A percentile compares a stretch with the other conserved stretches of the same genome.
Conservation (phyloP, 2,329 filamentous ascomycete species). For the Fusarium sp. region DNA sequence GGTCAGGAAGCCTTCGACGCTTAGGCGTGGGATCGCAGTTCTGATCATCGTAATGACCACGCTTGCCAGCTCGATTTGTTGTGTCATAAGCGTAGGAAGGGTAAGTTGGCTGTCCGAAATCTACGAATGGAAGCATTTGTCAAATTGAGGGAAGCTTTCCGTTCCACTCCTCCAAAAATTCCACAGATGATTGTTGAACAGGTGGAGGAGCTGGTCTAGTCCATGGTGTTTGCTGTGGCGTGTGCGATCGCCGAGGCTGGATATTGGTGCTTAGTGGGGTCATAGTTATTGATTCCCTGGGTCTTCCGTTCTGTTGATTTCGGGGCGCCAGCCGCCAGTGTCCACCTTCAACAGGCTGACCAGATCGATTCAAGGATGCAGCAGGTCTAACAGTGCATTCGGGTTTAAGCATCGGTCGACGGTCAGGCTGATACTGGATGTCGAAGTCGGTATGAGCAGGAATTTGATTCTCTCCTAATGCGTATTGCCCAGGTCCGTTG, state of each 20-base stretch:
- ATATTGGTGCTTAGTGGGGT: not conserved
- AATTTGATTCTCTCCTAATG: not conserved
- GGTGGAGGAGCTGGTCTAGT: not conserved
- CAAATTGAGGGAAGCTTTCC: constrained; percentile 28
- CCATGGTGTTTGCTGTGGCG: not conserved
- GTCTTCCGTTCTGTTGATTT: not conserved
- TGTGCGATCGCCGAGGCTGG: not conserved
- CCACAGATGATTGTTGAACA: not conserved
- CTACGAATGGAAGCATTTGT: constrained; percentile 26
- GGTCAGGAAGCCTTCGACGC: constrained; percentile 28
- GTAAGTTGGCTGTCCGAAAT: not conserved
- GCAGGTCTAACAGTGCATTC: not conserved
- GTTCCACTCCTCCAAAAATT: not conserved
- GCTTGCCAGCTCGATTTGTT: constrained; percentile 6
- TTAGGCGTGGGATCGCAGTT: constrained; percentile 10
- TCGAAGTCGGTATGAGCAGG: too few relatives aligned
- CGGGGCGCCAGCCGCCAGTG: constrained; percentile 7
- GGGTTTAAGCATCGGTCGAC: not conserved
- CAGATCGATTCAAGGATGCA: not conserved
- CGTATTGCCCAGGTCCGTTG: not conserved
- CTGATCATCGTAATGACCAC: constrained; percentile 1
- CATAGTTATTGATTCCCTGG: not conserved
- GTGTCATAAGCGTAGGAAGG: not conserved
- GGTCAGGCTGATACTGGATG: not conserved
- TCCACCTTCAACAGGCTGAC: not conserved